Evolutionary conservation across 83 land plant species (phyloP).

Genomic region (Larix sibirica): DNA sequence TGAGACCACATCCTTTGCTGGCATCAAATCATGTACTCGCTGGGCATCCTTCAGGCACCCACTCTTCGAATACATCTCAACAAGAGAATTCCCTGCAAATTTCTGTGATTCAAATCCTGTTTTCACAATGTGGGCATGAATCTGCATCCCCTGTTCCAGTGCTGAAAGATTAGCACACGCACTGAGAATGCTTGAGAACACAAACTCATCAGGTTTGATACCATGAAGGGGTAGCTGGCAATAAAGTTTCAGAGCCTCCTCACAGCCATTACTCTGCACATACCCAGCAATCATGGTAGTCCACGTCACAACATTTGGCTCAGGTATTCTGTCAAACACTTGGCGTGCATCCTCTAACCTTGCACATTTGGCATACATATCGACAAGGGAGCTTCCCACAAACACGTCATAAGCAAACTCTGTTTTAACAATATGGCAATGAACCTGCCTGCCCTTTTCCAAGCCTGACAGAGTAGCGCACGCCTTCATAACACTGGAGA

Average conservation of each 20-base stretch:
- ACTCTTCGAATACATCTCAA: slow-evolving; percentile 78
- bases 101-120: slow-evolving; percentile 30
- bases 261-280: slow-evolving; percentile 38
- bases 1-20: slow-evolving; percentile 41
- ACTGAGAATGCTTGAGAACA: slow-evolving; percentile 44
- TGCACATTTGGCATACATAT: slow-evolving; percentile 54
- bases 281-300: slow-evolving; percentile 64
- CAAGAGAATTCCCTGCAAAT: slow-evolving; percentile 54
- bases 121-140: slow-evolving; percentile 47
- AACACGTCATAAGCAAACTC: slow-evolving; percentile 35
- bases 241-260: slow-evolving; percentile 55
- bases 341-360: slow-evolving; percentile 35
- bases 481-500: slow-evolving; percentile 46
- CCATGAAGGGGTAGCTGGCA: slow-evolving; percentile 42
- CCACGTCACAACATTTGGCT: slow-evolving; percentile 58
- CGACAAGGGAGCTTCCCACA: slow-evolving; percentile 50
- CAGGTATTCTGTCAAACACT: slow-evolving; percentile 52
- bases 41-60: slow-evolving; percentile 49
- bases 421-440: slow-evolving; percentile 32
- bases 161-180: slow-evolving; percentile 64
- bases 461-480: slow-evolving; percentile 54
- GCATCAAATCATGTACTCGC: slow-evolving; percentile 39
- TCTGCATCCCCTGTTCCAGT: slow-evolving; percentile 55
- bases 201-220: slow-evolving; percentile 54
- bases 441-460: slow-evolving; percentile 52